Conservation (phyloP, 2,329 filamentous ascomycete genomes). For the Calonectria pseudoreteaudii region DNA sequence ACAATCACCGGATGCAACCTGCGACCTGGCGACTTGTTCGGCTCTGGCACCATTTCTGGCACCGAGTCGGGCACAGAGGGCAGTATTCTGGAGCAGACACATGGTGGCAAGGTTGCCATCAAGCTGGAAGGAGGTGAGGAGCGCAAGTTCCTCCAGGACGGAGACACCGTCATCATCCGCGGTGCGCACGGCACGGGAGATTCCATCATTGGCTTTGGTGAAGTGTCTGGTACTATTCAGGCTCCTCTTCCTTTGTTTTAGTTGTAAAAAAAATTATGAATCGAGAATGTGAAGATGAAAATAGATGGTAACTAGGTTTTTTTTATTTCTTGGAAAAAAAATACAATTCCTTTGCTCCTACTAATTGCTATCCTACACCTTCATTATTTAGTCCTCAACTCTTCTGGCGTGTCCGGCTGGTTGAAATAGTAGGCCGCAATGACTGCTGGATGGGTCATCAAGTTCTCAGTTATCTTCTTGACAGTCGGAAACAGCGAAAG, state of each 20-base stretch:
- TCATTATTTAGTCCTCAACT: slow-evolving; percentile 37
- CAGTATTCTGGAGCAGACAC: slow-evolving; percentile 78
- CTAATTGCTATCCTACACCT: background rate
- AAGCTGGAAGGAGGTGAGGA: slow-evolving; percentile 73
- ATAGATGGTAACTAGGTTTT: background rate
- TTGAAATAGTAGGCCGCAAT: slow-evolving; percentile 63
- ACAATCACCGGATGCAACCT: slow-evolving; percentile 82
- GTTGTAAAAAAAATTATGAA: background rate
- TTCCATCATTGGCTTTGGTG: slow-evolving; percentile 80
- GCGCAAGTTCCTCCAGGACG: slow-evolving; percentile 79
- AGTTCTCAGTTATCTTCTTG: slow-evolving; percentile 54
- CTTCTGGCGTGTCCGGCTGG: slow-evolving; percentile 61
- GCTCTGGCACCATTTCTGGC: slow-evolving; percentile 81
- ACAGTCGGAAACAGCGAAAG: slow-evolving; percentile 61
- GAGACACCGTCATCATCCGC: slow-evolving; percentile 75
- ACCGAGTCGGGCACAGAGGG: slow-evolving; percentile 73
- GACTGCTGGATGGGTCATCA: slow-evolving; percentile 64
- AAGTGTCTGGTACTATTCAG: slow-evolving; percentile 73
- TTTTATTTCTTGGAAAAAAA: background rate
- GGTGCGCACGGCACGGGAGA: slow-evolving; percentile 76
- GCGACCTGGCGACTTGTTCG: slow-evolving; percentile 79
- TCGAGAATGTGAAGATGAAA: background rate
- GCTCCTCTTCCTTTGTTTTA: slow-evolving; percentile 48
- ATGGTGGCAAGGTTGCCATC: slow-evolving; percentile 74
- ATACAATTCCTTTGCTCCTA: background rate